A percentile compares a stretch with the other conserved stretches of the same genome.
These are phyloP conservation scores for Ophiostoma populinum DNA, from an alignment of 2,329 filamentous ascomycete genomes.

Conservation along the genomic window DNA sequence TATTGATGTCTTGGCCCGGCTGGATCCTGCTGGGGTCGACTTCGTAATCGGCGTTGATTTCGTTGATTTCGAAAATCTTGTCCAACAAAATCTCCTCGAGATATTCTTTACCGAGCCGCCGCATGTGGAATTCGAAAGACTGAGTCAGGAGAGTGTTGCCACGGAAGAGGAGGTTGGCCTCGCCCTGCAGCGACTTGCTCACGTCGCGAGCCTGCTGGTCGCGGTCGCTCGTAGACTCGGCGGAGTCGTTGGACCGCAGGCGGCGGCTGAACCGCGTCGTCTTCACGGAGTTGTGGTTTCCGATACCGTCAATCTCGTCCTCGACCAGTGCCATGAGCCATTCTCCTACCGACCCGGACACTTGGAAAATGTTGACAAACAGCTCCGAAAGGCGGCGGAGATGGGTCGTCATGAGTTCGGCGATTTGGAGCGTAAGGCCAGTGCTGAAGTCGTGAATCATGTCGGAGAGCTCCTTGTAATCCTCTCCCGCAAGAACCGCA, in stretches of 20 bases:
- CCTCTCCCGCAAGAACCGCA: conserved; percentile 68
- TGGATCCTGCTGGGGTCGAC: conserved; percentile 73
- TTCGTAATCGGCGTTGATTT: conserved; percentile 81
- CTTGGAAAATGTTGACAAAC: conserved; percentile 88
- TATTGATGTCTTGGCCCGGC: conserved; percentile 51
- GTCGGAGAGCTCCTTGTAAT: conserved; percentile 71
- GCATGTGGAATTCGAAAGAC: conserved; percentile 89
- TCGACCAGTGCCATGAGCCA: conserved; percentile 91
- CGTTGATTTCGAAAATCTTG: conserved; percentile 77
- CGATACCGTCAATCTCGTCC: conserved; percentile 88
- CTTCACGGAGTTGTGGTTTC: conserved; percentile 63
- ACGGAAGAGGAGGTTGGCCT: conserved; percentile 87
- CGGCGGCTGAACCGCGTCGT: conserved; percentile 55
- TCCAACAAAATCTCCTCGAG: conserved; percentile 73
- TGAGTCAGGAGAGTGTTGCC: conserved; percentile 92
- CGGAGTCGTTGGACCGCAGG: conserved; percentile 53
- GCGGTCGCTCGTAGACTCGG: conserved; percentile 44
- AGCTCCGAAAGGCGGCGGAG: conserved; percentile 69
- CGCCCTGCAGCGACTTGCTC: conserved; percentile 61
- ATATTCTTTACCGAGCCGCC: conserved; percentile 81
- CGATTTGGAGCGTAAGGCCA: conserved; percentile 70
- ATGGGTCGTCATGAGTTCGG: conserved; percentile 59
- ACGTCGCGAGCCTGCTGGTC: conserved; percentile 60
- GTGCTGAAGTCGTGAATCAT: conserved; percentile 72
- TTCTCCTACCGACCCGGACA: conserved; percentile 64